Evolutionary conservation across 805 yeast species (phyloP).

Genomic region (Pichia eremophila): DNA sequence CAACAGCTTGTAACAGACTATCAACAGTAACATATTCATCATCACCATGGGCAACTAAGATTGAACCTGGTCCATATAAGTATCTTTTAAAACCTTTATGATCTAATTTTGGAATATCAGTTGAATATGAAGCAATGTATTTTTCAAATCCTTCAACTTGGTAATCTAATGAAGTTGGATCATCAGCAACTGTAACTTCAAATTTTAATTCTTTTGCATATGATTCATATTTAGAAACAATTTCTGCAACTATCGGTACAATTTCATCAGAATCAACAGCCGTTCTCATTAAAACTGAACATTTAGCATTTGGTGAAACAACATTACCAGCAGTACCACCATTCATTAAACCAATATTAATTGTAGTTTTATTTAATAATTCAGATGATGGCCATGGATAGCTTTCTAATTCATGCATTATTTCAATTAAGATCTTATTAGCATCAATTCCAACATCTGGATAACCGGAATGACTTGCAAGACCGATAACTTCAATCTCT

Average conservation of each 20-base stretch:
- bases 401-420: conserved; percentile 36
- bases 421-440: conserved; percentile 42
- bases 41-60: conserved; percentile 51
- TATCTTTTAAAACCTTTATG: conserved; percentile 33
- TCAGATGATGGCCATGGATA: conserved; percentile 41
- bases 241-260: conserved; percentile 26
- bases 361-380: conserved; percentile 49
- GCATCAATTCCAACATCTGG: conserved; percentile 64
- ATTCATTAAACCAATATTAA: conserved; percentile 47
- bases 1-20: conserved; percentile 42
- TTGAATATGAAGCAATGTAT: conserved; percentile 24
- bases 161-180: conserved; percentile 42
- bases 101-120: conserved; percentile 39
- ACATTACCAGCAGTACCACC: conserved; percentile 66
- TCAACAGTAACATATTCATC: conserved; percentile 41
- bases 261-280: conserved; percentile 38
- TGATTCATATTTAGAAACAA: conserved; percentile 21
- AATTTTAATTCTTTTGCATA: conserved; percentile 9
- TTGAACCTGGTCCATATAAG: conserved; percentile 61
- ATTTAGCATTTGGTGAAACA: conserved; percentile 48
- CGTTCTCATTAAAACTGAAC: conserved; percentile 42
- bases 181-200: conserved; percentile 14
- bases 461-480: conserved; percentile 58
- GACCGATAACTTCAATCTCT: conserved; percentile 39
- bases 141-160: conserved; percentile 59